A percentile compares a stretch with the other conserved stretches of the same genome.
Conservation (phyloP, 106 monocot genomes). For the Allium sativum region DNA sequence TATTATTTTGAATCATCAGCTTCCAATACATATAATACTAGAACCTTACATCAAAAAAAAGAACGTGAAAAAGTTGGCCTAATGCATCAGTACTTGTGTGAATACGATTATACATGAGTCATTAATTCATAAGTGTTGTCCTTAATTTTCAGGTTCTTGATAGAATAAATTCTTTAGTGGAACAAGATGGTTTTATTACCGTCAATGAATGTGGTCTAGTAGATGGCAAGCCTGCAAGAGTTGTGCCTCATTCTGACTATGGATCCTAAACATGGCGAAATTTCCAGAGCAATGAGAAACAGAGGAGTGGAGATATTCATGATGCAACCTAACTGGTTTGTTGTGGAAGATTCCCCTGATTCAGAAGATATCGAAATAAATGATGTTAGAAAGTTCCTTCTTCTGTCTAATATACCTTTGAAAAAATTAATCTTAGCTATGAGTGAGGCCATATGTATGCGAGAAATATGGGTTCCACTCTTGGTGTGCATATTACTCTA, state of each 20-base stretch:
- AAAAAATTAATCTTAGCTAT: slow-evolving; percentile 48
- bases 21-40: too few relatives aligned
- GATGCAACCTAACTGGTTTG: slow-evolving; percentile 32
- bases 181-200: slow-evolving; percentile 59
- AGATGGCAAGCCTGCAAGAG: slow-evolving; percentile 64
- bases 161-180: slow-evolving; percentile 88
- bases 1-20: too few relatives aligned
- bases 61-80: too few relatives aligned
- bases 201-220: slow-evolving; percentile 89
- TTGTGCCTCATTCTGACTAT: slow-evolving; percentile 70
- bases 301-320: slow-evolving; percentile 88
- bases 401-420: slow-evolving; percentile 45
- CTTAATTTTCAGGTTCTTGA: slow-evolving; percentile 65
- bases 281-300: slow-evolving; percentile 96
- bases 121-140: not conserved
- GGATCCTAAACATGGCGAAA: slow-evolving; percentile 81
- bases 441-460: slow-evolving; percentile 69
- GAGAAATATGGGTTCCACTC: slow-evolving; percentile 26
- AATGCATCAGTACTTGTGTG: too few relatives aligned
- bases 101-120: slow-evolving; percentile 9
- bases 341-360: slow-evolving; percentile 2
- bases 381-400: slow-evolving; percentile 46
- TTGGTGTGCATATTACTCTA: slow-evolving; percentile 71
- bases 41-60: too few relatives aligned
- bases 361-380: slow-evolving; percentile 14